Conservation (phyloP, 129 eudicot species). For the Saposhnikovia divaricata region DNA sequence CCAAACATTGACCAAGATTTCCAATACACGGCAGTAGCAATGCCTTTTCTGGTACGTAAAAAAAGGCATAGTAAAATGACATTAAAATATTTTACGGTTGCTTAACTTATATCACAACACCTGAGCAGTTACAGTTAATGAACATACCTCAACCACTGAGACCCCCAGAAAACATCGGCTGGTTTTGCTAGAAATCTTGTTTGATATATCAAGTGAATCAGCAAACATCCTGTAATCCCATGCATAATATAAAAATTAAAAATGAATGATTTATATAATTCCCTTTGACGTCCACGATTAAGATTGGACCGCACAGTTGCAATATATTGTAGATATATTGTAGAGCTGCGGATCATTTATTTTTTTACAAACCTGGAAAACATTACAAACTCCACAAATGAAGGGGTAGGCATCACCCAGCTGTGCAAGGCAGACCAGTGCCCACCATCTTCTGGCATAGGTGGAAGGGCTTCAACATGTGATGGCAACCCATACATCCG, state of each 20-base stretch:
- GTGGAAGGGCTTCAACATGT: slow-evolving; percentile 87
- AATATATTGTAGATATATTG: slow-evolving; percentile 5
- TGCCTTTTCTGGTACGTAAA: slow-evolving; percentile 46
- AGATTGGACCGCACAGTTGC: not conserved
- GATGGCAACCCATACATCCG: slow-evolving; percentile 77
- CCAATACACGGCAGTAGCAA: slow-evolving; percentile 84
- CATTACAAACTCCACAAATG: slow-evolving; percentile 90
- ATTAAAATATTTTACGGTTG: not conserved
- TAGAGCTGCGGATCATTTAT: not conserved
- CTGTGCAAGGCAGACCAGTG: slow-evolving; percentile 89
- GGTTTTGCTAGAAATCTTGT: slow-evolving; percentile 37
- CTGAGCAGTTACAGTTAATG: not conserved
- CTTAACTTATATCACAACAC: not conserved
- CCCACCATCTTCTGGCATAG: slow-evolving; percentile 96
- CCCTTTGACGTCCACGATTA: not conserved
- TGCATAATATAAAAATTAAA: not conserved
- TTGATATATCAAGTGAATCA: slow-evolving; percentile 71
- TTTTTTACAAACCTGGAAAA: slow-evolving; percentile 53
- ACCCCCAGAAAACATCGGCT: slow-evolving; percentile 53
- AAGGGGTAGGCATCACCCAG: slow-evolving; percentile 97
- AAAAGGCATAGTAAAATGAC: not conserved
- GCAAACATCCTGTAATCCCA: slow-evolving; percentile 62
- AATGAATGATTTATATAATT: not conserved
- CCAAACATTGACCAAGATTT: slow-evolving; percentile 87
- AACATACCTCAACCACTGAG: slow-evolving; percentile 57